Percentiles rank a stretch among this genome's conserved stretches.
phyloP scores from a whole-genome alignment of 148 eudicot genomes.

The Rhododendron griersonianum region DNA sequence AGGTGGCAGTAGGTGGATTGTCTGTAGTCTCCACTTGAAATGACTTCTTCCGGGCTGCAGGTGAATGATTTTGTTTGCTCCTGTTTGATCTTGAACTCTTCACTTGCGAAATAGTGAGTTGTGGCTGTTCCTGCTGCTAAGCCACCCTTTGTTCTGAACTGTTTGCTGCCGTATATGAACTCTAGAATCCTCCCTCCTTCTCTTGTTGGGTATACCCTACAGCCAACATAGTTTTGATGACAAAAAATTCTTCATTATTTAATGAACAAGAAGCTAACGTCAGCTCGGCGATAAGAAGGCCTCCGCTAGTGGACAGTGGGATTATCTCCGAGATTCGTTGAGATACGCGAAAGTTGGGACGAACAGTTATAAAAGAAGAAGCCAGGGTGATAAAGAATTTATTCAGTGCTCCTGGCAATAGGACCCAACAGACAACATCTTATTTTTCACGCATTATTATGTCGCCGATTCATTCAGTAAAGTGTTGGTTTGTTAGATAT shows the following conservation, averaged over 20 bases:
- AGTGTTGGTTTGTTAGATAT: background rate
- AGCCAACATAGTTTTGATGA: background rate
- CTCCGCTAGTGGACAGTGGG: background rate
- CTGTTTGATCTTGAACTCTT: constrained; percentile 58
- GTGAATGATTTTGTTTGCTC: constrained; percentile 40
- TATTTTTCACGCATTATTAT: too few species aligned
- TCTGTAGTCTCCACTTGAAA: constrained; percentile 55
- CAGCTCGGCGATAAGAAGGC: background rate
- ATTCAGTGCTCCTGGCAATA: too few species aligned
- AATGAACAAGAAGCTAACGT: background rate
- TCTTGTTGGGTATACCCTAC: constrained; percentile 57
- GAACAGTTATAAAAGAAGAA: too few species aligned
- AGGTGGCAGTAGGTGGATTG: constrained; percentile 79
- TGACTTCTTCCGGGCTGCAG: constrained; percentile 67
- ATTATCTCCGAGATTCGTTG: background rate
- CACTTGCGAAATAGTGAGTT: constrained; percentile 58
- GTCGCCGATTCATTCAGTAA: too few species aligned
- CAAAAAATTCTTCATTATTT: background rate
- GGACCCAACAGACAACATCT: too few species aligned
- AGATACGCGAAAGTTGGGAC: background rate
- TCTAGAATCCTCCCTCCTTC: constrained; percentile 59
- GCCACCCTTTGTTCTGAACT: constrained; percentile 61
- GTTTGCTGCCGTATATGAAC: constrained; percentile 74
- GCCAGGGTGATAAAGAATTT: too few species aligned
- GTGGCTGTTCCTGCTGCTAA: constrained; percentile 70